A percentile compares a stretch with the other conserved stretches of the same genome.
Evolutionary conservation across 306 rosid genomes (phyloP).

Genomic region (Quercus glauca): DNA sequence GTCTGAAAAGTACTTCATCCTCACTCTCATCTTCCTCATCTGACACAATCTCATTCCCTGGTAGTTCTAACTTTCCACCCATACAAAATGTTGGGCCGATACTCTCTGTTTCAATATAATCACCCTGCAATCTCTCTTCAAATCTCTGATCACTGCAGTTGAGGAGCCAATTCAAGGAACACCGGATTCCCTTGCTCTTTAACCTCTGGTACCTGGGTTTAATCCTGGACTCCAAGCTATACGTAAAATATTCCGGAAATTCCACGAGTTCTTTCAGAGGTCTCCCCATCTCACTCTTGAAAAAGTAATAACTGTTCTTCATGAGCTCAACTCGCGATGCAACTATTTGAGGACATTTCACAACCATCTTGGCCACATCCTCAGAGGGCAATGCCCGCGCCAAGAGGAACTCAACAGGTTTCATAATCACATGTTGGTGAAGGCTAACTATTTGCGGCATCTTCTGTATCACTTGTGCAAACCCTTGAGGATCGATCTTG

Average conservation of each 20-base stretch:
- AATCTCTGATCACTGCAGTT: slow-evolving; percentile 92
- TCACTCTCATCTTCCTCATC: slow-evolving; percentile 84
- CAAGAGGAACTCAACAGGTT: slow-evolving; percentile 72
- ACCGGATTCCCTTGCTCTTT: slow-evolving; percentile 69
- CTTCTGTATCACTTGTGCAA: slow-evolving; percentile 72
- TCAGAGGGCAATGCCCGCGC: slow-evolving; percentile 49
- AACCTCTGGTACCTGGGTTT: slow-evolving; percentile 77
- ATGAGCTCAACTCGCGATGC: slow-evolving; percentile 67
- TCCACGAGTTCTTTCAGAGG: slow-evolving; percentile 76
- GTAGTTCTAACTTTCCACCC: slow-evolving; percentile 90
- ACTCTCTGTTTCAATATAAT: slow-evolving; percentile 75
- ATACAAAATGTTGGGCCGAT: slow-evolving; percentile 65
- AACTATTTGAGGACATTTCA: slow-evolving; percentile 74
- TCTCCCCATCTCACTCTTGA: slow-evolving; percentile 85
- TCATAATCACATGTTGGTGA: slow-evolving; percentile 74
- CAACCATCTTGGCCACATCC: slow-evolving; percentile 76
- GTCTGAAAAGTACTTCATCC: slow-evolving; percentile 68
- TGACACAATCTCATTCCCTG: slow-evolving; percentile 61
- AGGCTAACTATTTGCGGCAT: slow-evolving; percentile 96
- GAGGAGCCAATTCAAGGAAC: slow-evolving; percentile 82
- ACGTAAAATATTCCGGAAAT: slow-evolving; percentile 86
- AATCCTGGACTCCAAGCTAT: slow-evolving; percentile 90
- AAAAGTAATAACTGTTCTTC: slow-evolving; percentile 83
- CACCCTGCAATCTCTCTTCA: slow-evolving; percentile 88
- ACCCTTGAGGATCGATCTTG: slow-evolving; percentile 83